Evolutionary conservation across 495 filamentous ascomycete genomes (phyloP), one percentile per base, ranked within the genome.

Genomic region (Clavariopsis aquatica): DNA sequence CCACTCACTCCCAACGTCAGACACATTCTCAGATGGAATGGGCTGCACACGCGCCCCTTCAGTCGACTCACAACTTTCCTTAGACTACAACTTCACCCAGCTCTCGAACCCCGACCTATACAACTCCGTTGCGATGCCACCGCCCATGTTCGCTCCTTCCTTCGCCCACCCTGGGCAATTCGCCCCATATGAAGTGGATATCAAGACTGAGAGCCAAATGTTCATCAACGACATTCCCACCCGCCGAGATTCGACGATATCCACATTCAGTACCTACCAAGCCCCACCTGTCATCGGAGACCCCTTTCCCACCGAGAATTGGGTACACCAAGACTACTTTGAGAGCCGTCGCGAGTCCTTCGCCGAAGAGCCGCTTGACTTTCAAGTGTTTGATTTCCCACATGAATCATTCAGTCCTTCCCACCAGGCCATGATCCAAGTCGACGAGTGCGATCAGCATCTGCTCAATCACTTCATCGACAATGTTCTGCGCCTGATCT

Each of bases 191-290:
- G 93, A 97, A 74, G 87, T 97, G 62, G 94, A 98, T 74, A 88
- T 97, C 78, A 92, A 89, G 81, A 97, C 94, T 0, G 92, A 96
- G 76, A 84, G 92, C 65, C 92, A 98, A 72, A 93, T 92, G 77
- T 98, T 90, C 74, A 85, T 98, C 72, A 91, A 97, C 69, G 91
- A 96, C 74, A 82, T 96, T 52, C 91, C 89, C 1, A 86, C 91
- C 19, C 81, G 92, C 20, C 81, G 88, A 56, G 91, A 97, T 71
- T 94, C 91, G 2, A 87, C 88, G 5, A 85, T 88, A 19, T 93
- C 91, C 0, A 95, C 91, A 15, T 96, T 95, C 80, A 94, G 86
- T 80, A 89, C 89, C 3, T 91, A 85, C 74, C 86, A 87, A 27
- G 86, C 88, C n/a, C 91, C 91, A 13, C 88, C 90, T 49, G 78